Base-by-base conservation (phyloP, 2,329 filamentous ascomycete species). In the Camptophora hylomeconis region DNA sequence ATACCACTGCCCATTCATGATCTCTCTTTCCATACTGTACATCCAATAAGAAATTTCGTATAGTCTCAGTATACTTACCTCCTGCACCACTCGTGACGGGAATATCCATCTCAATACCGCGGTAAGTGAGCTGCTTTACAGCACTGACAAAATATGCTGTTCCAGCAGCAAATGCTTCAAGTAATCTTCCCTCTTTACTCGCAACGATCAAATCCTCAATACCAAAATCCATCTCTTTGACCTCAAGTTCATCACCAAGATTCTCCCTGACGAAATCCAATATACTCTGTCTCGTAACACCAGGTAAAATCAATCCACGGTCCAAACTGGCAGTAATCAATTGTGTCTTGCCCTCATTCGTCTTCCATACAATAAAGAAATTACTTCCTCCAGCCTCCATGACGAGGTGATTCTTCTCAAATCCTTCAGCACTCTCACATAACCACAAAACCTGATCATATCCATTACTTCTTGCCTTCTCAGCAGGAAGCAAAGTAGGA, bases 361-460 rank as follows among this genome's bases (percentile, higher is more conserved):
- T 27, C 5, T 10, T 27, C 25, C 25, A 27, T n/a, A 27, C 5
- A 4, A 18, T 17, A 13, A 27, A 27, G 25, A 27, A 27, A 18
- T 27, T 27, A 3, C 15, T 39, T 86, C 86, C 38, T 87, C 86
- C 86, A 2, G 86, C 86, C 61, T 94, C 86, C 2, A 86, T 94
- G 39, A 92, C 84, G 49, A 72, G 71, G 29, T 70, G 71, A 43
- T 87, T 67, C 21, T 70, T 55, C 2, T n/a, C n/a, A n/a, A n/a
- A n/a, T n/a, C n/a, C n/a, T n/a, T n/a, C n/a, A n/a, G n/a, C n/a
- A n/a, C n/a, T n/a, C n/a, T 83, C 83, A 47, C 92, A 89, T 28
- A 94, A 67, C 86, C 86, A 94, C n/a, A 94, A 68, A 32, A 94
- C 78, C 65, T 94, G 87, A 49, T 87, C 72, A 56, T 74, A 94